Evolutionary conservation across 1,284 basidiomycete genomes (phyloP), one percentile per base, ranked within the genome.

Genomic region (Apiotrichum gracile): DNA sequence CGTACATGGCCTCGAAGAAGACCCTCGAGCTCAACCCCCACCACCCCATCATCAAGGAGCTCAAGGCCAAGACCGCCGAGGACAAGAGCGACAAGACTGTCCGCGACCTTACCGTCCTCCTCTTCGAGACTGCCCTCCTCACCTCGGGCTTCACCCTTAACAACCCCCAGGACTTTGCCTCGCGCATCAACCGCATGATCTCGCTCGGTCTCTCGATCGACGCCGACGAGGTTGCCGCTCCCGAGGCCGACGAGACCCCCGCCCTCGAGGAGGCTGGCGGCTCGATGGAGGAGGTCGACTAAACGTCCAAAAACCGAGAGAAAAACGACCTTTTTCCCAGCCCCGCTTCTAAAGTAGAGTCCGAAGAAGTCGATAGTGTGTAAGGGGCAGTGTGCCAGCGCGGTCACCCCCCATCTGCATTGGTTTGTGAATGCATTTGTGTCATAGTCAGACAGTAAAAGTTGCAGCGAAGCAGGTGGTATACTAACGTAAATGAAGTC

Each of bases 1-100:
- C 91, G 44, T 97, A 97, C 83, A 97, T 97, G 93, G 88, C 89
- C 33, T 89, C 86, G 61, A 97, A 97, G 85, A 97, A 97, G 88
- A 97, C 94, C 19, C 84, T 98, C 64, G 94, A 98, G 81, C 84
- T 98, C 66, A 97, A 98, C 85, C 88, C 93, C 19, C 78, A 77
- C 66, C 93, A 98, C 81, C 78, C 90, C 45, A 97, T 98, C 79
- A 81, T 98, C 79, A 92, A 58, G 81, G 94, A 97, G 80, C 83
- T 98, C 71, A 90, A 86, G 80, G 83, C 83, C 69, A 97, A 97
- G 82, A 89, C 97, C 61, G 80, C 88, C 53, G 90, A 92, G 77
- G 94, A 98, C 82, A 91, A 94, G 82, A 87, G 88, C 58, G 96
- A 98, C 86, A 94, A 94, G 83, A 96, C 93, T 55, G 93, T 97